A percentile compares a stretch with the other conserved stretches of the same genome.
phyloP scores from a whole-genome alignment of 345 rosid species.

The Melastoma malabathricum region DNA sequence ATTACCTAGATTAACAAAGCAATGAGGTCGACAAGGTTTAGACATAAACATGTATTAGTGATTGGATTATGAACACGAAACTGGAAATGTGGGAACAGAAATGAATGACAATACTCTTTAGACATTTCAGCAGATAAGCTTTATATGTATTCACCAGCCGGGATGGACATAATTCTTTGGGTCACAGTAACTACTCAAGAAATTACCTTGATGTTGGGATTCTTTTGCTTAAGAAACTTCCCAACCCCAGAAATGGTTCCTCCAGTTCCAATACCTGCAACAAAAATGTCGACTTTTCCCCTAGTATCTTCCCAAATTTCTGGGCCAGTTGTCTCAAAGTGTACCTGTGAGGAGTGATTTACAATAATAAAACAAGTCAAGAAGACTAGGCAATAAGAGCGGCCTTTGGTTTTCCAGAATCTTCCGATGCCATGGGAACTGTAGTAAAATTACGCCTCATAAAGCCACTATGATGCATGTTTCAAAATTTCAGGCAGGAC shows the following conservation, averaged over 20 bases:
- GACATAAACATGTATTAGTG: background rate
- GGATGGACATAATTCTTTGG: no score
- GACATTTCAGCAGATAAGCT: no score
- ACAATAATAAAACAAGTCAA: background rate
- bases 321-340: slow-evolving; percentile 81
- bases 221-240: slow-evolving; percentile 58
- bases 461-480: no score
- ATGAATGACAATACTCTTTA: no score
- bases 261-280: slow-evolving; percentile 84
- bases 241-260: slow-evolving; percentile 83
- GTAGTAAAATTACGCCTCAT: no score
- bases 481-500: no score
- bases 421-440: no score
- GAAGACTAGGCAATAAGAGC: background rate
- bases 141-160: no score
- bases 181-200: background rate
- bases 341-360: slow-evolving; percentile 36
- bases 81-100: background rate
- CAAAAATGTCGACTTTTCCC: slow-evolving; percentile 66
- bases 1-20: slow-evolving; percentile 36
- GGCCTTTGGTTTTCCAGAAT: no score
- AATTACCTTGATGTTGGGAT: slow-evolving; percentile 53
- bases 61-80: background rate
- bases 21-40: background rate
- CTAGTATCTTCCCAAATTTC: slow-evolving; percentile 80